Evolutionary conservation across 2,329 filamentous ascomycete genomes (phyloP).

Genomic region (Penicillium sp.): DNA sequence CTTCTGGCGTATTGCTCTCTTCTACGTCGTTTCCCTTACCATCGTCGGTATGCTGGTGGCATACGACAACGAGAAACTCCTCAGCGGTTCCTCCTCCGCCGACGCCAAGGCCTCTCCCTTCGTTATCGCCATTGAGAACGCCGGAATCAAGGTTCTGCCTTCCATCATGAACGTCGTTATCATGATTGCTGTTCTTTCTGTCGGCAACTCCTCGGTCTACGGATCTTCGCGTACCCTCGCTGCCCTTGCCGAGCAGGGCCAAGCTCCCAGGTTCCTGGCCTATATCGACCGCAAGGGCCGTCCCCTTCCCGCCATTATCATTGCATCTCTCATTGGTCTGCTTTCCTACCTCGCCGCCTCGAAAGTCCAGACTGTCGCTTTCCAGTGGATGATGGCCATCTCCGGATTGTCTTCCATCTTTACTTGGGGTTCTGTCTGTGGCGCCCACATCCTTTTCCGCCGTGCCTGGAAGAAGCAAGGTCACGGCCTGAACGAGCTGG

Average conservation of each 20-base stretch:
- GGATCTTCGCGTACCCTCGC: constrained; percentile 86
- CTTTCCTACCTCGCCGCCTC: constrained; percentile 73
- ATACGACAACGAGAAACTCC: constrained; percentile 62
- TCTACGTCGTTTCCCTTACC: constrained; percentile 79
- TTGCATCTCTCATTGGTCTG: constrained; percentile 66
- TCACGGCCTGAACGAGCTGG: constrained; percentile 69
- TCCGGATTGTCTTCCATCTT: constrained; percentile 71
- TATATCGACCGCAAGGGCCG: constrained; percentile 82
- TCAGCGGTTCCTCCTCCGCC: constrained; percentile 55
- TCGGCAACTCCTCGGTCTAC: constrained; percentile 88
- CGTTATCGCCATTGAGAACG: constrained; percentile 84
- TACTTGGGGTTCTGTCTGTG: constrained; percentile 77
- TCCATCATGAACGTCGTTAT: constrained; percentile 96
- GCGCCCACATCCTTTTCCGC: constrained; percentile 91
- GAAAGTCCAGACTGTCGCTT: constrained; percentile 57
- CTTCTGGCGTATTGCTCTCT: constrained; percentile 88
- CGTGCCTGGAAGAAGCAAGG: constrained; percentile 68
- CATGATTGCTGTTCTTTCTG: constrained; percentile 81
- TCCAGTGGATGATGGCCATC: constrained; percentile 75
- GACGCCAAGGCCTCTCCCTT: constrained; percentile 80
- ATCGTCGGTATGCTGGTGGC: constrained; percentile 80
- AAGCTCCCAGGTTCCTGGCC: constrained; percentile 70
- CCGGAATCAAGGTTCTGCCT: constrained; percentile 74
- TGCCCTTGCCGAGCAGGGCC: constrained; percentile 80
- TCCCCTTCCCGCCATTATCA: constrained; percentile 66